Percentiles rank a stretch among this genome's conserved stretches.
phyloP scores from a whole-genome alignment of 2,329 filamentous ascomycete genomes.

The Trichoderma sp. region DNA sequence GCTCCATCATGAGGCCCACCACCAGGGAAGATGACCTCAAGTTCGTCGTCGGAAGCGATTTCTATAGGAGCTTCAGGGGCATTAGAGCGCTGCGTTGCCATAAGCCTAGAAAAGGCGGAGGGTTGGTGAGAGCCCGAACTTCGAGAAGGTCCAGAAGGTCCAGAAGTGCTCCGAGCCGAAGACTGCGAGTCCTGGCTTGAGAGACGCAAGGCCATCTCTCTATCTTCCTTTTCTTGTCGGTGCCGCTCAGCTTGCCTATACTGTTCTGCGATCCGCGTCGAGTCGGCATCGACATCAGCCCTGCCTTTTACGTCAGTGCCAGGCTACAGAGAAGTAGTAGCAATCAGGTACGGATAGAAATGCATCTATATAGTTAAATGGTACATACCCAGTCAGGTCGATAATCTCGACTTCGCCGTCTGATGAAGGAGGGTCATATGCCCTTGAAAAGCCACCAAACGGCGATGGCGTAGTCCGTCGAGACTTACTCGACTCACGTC shows the following conservation, averaged over 20 bases:
- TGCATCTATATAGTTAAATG: not conserved
- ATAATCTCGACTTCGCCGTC: slow-evolving; percentile 33
- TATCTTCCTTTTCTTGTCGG: slow-evolving; percentile 31
- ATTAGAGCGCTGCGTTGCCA: slow-evolving; percentile 22
- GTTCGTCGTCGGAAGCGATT: not conserved
- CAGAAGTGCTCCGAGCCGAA: not conserved
- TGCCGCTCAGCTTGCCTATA: slow-evolving; percentile 36
- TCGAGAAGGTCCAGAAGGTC: not conserved
- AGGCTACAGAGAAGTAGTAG: not conserved
- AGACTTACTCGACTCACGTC: slow-evolving; percentile 32
- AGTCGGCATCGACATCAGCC: slow-evolving; percentile 35
- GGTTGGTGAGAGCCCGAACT: not conserved
- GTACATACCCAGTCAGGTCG: slow-evolving; percentile 43
- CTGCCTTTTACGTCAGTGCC: slow-evolving; percentile 28
- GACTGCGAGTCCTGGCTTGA: slow-evolving; percentile 23
- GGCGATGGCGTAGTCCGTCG: slow-evolving; percentile 32
- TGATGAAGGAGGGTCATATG: not conserved
- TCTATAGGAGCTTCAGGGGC: not conserved
- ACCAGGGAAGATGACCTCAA: not conserved
- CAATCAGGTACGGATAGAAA: not conserved
- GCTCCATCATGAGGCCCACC: not conserved
- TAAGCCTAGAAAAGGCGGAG: slow-evolving; percentile 21
- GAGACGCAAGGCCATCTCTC: slow-evolving; percentile 31
- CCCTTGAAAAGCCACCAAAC: not conserved
- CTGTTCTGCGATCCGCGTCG: slow-evolving; percentile 34